Evolutionary conservation across 176 grass and related monocot genomes (phyloP).

Genomic region (Leersia perrieri): DNA sequence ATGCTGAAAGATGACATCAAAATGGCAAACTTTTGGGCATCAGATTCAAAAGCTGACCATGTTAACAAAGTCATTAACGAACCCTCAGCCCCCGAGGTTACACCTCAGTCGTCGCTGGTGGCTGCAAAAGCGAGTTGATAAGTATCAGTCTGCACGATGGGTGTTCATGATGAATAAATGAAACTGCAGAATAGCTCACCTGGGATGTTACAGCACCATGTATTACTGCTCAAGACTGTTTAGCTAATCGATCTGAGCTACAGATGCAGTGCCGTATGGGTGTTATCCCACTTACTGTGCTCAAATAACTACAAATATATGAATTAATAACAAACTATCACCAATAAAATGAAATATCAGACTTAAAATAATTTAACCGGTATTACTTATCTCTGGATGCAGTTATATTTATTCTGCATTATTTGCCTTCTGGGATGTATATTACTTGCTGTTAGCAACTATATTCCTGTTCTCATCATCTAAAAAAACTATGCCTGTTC

Average conservation of each 20-base stretch:
- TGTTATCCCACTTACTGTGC: too few species aligned
- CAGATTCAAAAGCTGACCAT: constrained; percentile 20
- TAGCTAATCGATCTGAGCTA: neutral
- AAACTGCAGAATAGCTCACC: neutral
- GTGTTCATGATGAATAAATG: neutral
- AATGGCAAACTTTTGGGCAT: constrained; percentile 45
- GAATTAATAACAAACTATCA: neutral
- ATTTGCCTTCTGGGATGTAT: neutral
- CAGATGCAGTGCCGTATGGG: neutral
- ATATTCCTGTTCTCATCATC: neutral
- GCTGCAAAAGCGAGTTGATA: constrained; percentile 54
- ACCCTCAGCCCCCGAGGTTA: constrained; percentile 21
- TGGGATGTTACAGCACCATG: neutral
- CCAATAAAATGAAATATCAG: neutral
- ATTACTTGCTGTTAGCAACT: neutral
- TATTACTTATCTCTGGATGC: neutral
- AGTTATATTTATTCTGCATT: neutral
- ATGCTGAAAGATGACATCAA: constrained; percentile 75
- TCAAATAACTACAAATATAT: neutral
- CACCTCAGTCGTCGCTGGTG: neutral
- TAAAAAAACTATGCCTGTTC: too few species aligned
- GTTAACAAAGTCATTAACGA: neutral
- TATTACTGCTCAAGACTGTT: neutral
- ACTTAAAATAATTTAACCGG: neutral
- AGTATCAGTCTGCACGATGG: neutral